Evolutionary conservation across 331 rosid genomes (phyloP).

Genomic region (Erythrophleum ivorense): DNA sequence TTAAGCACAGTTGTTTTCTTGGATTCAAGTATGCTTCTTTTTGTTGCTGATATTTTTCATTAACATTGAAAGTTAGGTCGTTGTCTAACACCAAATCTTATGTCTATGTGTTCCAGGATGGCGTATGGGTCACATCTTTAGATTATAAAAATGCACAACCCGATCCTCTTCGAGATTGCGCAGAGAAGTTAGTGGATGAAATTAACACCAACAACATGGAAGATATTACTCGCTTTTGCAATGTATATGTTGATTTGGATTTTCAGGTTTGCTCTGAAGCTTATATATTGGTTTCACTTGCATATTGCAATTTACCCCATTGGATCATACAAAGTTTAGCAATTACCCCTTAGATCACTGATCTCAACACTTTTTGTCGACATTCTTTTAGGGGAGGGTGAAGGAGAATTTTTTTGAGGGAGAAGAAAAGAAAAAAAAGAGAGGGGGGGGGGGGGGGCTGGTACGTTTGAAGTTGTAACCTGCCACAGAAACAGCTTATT

Average conservation of each 20-base stretch:
- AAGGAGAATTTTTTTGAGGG: too few relatives aligned
- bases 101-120: conserved; percentile 59
- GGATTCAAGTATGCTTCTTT: neutral
- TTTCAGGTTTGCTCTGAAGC: conserved; percentile 64
- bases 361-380: neutral
- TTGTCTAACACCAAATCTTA: conserved; percentile 12
- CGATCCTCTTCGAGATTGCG: conserved; percentile 85
- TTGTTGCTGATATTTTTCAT: neutral
- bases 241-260: conserved; percentile 72
- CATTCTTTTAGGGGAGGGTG: neutral
- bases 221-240: conserved; percentile 86
- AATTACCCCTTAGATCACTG: neutral
- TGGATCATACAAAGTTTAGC: neutral
- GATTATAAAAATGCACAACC: conserved; percentile 80
- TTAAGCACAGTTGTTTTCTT: neutral
- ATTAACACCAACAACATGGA: conserved; percentile 78
- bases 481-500: neutral
- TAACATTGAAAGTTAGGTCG: conserved; percentile 12
- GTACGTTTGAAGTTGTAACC: neutral
- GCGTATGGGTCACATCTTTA: conserved; percentile 66
- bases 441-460: too few relatives aligned
- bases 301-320: conserved; percentile 13
- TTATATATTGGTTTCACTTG: conserved; percentile 23
- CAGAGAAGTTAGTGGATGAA: conserved; percentile 75
- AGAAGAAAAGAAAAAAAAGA: too few relatives aligned